Base-by-base conservation (phyloP, 177 flowering plant species). In the Tripterygium wilfordii region DNA sequence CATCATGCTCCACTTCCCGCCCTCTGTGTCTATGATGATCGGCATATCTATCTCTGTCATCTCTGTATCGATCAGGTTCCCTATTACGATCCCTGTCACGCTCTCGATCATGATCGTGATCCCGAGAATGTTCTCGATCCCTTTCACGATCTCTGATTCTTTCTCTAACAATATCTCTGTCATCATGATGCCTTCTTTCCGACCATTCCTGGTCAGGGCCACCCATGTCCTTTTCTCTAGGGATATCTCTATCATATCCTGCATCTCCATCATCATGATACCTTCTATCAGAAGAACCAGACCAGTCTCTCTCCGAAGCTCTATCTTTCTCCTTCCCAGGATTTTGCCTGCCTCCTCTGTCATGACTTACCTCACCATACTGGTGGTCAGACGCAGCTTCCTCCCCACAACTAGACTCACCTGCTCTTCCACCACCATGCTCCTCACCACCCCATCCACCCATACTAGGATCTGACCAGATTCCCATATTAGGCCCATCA, bases 341-440 rank as follows among this genome's bases (percentile, higher is more conserved):
- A 66, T 56, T 67, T 1, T 66, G 61, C 80, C 82, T 60, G 15
- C 72, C 74, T 5, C 68, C 79, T 54, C 82, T 87, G 15, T 84
- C 97, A 66, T 79, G 89, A 51, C 71, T 75, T 4, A 36, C 85
- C 44, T 88, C 95, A 23, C 88, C 88, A 76, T 88, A 81, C 55
- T 76, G 83, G 56, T 79, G 85, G 21, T 88, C 96, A 27, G 98
- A 88, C 8, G 73, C 87, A 56, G 85, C 88, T 58, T 88, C 96
- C 61, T 88, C 97, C 21, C 84, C 98, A 69, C 76, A 85, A 60
- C 90, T 83, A 39, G 95, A 79, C 42, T 91, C 98, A 33, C 78
- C 85, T 12, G 72, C 84, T 66, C 89, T 74, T 24, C 91, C 88
- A 48, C 91, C 85, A 53, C 69, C 88, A 51, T 73, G 82, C 39